Percentiles rank a stretch among this genome's conserved stretches.
These are phyloP conservation scores for Gastrolobium villosum DNA, from an alignment of 306 rosid species.

Conservation along the genomic window DNA sequence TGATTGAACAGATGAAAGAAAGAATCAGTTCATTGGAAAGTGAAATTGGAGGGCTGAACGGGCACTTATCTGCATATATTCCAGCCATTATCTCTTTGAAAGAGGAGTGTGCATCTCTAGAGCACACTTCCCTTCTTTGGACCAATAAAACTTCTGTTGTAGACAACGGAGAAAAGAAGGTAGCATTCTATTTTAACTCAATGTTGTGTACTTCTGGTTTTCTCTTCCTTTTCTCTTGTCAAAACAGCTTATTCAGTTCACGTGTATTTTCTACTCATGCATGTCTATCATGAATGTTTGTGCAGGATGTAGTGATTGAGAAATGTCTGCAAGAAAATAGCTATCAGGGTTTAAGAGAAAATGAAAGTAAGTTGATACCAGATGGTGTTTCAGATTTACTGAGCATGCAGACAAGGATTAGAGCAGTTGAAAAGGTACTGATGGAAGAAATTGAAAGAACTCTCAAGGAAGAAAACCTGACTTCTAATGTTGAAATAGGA, in stretches of 20 bases:
- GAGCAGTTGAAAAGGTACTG: constrained; percentile 64
- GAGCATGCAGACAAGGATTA: constrained; percentile 69
- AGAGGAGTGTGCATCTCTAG: constrained; percentile 79
- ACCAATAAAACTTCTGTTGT: constrained; percentile 51
- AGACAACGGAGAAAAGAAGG: constrained; percentile 58
- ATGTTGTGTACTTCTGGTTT: constrained; percentile 2
- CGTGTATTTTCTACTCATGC: constrained; percentile 33
- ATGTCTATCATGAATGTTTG: constrained; percentile 36
- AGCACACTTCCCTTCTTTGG: constrained; percentile 67
- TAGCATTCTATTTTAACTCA: constrained; percentile 45
- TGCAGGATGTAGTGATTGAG: constrained; percentile 60
- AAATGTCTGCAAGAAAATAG: constrained; percentile 50
- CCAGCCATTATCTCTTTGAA: constrained; percentile 75
- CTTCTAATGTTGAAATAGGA: constrained; percentile 38
- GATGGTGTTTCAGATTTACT: constrained; percentile 75
- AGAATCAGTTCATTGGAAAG: constrained; percentile 64
- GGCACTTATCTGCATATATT: constrained; percentile 69
- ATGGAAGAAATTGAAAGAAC: constrained; percentile 65
- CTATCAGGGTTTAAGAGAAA: constrained; percentile 51
- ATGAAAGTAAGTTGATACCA: constrained; percentile 39
- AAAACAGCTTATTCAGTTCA: constrained; percentile 36
- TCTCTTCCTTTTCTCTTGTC: constrained; percentile 21
- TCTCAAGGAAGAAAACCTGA: constrained; percentile 47
- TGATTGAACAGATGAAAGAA: constrained; percentile 67
- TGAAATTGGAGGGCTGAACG: constrained; percentile 68